These are phyloP conservation scores for Fagopyrum tataricum DNA, from an alignment of 148 eudicot species.

Conservation along the genomic window DNA sequence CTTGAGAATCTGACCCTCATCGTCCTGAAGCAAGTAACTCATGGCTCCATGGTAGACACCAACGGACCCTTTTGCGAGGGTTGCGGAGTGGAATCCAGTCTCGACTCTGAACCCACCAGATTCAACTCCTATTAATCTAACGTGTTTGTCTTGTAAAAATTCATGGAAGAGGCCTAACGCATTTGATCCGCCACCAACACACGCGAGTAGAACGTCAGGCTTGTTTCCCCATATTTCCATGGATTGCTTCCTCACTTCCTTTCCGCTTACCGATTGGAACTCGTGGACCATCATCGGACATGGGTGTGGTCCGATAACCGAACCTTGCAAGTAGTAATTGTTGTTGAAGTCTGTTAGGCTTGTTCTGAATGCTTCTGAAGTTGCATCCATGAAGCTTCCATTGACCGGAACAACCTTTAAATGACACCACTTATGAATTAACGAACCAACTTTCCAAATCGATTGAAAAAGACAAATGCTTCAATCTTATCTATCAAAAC, in stretches of 20 bases:
- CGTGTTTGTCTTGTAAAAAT: conserved; percentile 35
- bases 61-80: conserved; percentile 51
- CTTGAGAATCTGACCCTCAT: conserved; percentile 56
- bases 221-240: conserved; percentile 52
- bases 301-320: conserved; percentile 41
- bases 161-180: conserved; percentile 47
- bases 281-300: conserved; percentile 53
- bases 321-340: conserved; percentile 19
- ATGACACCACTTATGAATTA: background rate
- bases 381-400: conserved; percentile 43
- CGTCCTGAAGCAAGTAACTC: conserved; percentile 63
- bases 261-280: conserved; percentile 48
- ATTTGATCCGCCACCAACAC: conserved; percentile 58
- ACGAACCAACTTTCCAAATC: background rate
- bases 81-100: conserved; percentile 48
- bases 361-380: conserved; percentile 25
- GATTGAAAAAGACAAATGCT: background rate
- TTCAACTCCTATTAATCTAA: conserved; percentile 43
- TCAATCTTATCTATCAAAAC: background rate
- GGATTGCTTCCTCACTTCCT: conserved; percentile 52
- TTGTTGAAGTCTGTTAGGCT: conserved; percentile 17
- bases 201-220: conserved; percentile 45
- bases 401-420: background rate
- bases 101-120: conserved; percentile 41
- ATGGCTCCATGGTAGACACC: conserved; percentile 71